A percentile compares a stretch with the other conserved stretches of the same genome.
Conservation (phyloP, 306 rosid genomes). For the Acmispon strigosus region DNA sequence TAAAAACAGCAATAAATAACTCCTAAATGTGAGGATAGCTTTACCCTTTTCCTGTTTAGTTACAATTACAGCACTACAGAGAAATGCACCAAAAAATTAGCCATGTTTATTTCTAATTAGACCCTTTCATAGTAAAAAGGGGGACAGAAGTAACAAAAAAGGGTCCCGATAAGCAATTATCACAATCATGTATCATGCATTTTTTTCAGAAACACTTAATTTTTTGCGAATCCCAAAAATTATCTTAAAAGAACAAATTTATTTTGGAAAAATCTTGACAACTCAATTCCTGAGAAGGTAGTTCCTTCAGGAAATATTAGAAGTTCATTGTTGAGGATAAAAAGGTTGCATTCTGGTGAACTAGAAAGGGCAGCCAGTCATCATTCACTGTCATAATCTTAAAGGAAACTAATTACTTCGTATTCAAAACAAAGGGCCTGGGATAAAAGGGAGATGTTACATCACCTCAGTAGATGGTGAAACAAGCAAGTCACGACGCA, state of each 20-base stretch:
- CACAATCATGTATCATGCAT: not conserved
- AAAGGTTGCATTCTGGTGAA: not conserved
- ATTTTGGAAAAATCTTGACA: not conserved
- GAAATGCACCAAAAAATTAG: not conserved
- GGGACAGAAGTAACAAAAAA: not conserved
- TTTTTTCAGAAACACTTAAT: not conserved
- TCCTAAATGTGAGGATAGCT: not conserved
- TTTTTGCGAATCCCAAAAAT: not conserved
- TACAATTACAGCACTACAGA: not conserved
- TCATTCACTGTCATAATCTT: not conserved
- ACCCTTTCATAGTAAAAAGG: not conserved
- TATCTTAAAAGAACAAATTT: not conserved
- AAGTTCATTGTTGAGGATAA: not conserved
- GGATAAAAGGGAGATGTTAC: not conserved
- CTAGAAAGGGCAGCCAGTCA: not conserved
- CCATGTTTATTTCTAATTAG: not conserved
- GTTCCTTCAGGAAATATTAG: not conserved
- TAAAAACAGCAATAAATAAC: not conserved
- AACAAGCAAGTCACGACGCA: constrained; percentile 73
- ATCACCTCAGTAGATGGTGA: constrained; percentile 62
- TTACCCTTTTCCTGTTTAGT: not conserved
- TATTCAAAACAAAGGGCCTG: not conserved
- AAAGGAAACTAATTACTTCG: not conserved
- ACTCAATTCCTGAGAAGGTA: not conserved
- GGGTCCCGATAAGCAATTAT: not conserved